Evolutionary conservation across 768 basidiomycete genomes (phyloP), one percentile per base, ranked within the genome.

Genomic region (Amanita molliuscula): DNA sequence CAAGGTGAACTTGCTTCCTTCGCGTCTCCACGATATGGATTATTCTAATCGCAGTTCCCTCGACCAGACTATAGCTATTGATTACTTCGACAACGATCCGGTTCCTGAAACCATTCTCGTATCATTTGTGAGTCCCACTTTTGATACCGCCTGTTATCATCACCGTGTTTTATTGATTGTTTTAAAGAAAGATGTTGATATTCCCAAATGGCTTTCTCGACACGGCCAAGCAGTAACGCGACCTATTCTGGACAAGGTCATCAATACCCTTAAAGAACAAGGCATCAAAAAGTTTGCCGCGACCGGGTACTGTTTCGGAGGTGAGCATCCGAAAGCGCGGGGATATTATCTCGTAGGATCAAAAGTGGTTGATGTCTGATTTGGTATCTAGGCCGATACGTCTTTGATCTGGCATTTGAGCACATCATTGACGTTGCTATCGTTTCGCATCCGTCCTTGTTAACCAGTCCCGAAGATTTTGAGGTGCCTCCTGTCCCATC

Each of bases 291-390:
- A 60, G 6, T 73, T 88, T 50, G 83, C 67, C 0, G 78, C 79
- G 0, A 74, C 75, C 4, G 84, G 82, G 3, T 88, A 79, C 68
- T 89, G 87, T 67, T 81, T 76, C 48, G 82, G 83, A 52, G 84
- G 78, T 73, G 52, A 51, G 70, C 4, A 31, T 4, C 13, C 59
- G 28, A 3, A 4, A 37, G 3, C 4, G 15, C 38, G 23, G 6
- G 15, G 5, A n/a, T n/a, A n/a, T n/a, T n/a, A n/a, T n/a, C n/a
- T n/a, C n/a, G n/a, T n/a, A n/a, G 36, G 18, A 9, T 38, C 21
- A 52, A 11, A 4, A 6, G 25, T 8, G 26, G 8, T 29, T 33
- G 3, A 31, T 8, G n/a, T 15, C n/a, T 26, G 31, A 13, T 18
- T 21, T 18, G 44, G 38, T 52, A 7, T 16, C 1, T 52, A 79